These are phyloP conservation scores for Berkeleyomyces rouxiae DNA, from an alignment of 2,329 filamentous ascomycete species.

Conservation along the genomic window DNA sequence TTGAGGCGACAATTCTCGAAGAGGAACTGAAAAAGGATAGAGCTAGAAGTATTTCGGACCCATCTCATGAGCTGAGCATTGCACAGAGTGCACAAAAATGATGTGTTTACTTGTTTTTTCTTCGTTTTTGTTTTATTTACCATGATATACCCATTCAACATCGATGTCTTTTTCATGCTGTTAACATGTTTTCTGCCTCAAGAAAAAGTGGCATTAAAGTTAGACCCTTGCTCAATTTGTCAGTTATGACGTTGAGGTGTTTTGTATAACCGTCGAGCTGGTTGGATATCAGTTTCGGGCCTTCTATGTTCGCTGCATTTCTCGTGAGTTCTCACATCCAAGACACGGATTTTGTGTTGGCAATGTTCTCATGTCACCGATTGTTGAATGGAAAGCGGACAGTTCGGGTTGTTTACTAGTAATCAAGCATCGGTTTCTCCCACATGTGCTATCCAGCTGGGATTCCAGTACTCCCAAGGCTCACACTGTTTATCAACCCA, in stretches of 20 bases:
- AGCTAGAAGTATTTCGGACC: conserved; percentile 36
- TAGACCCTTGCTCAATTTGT: background rate
- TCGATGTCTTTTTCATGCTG: background rate
- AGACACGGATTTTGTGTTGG: background rate
- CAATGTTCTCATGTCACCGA: background rate
- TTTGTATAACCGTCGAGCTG: background rate
- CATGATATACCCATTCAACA: background rate
- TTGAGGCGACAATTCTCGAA: conserved; percentile 16
- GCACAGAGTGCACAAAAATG: background rate
- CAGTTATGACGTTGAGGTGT: background rate
- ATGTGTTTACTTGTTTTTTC: conserved; percentile 5
- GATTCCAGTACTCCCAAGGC: conserved; percentile 78
- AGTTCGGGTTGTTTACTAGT: background rate
- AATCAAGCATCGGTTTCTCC: background rate
- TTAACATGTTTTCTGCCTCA: background rate
- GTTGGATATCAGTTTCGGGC: background rate
- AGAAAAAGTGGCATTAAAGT: background rate
- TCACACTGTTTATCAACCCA: conserved; percentile 85
- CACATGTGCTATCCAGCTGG: conserved; percentile 47
- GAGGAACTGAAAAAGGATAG: conserved; percentile 34
- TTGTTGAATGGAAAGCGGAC: background rate
- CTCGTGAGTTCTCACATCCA: background rate
- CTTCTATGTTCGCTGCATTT: background rate
- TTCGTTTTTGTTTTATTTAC: background rate
- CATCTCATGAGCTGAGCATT: conserved; percentile 16